These are phyloP conservation scores for Geotrichum europaeum DNA, from an alignment of 1,139 yeast species.

Conservation along the genomic window DNA sequence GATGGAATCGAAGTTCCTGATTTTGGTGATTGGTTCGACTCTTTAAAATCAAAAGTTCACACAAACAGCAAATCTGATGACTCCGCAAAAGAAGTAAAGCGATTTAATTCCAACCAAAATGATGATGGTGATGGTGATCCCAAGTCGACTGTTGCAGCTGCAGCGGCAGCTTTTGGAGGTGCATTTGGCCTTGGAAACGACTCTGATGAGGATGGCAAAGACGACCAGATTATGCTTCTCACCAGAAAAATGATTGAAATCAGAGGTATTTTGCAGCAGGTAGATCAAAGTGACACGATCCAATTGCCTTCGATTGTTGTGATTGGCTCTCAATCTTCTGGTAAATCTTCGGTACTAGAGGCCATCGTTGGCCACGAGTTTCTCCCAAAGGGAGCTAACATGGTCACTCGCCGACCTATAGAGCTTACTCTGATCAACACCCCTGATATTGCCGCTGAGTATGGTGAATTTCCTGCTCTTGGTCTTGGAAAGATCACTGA, in stretches of 20 bases:
- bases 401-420: slow-evolving; percentile 94
- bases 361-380: slow-evolving; percentile 93
- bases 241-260: slow-evolving; percentile 97
- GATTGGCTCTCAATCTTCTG: slow-evolving; percentile 95
- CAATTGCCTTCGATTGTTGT: slow-evolving; percentile 93
- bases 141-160: slow-evolving; percentile 28
- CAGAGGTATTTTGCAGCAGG: slow-evolving; percentile 65
- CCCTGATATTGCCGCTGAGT: slow-evolving; percentile 73
- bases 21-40: slow-evolving; percentile 22
- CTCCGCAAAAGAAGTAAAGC: not conserved
- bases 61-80: slow-evolving; percentile 5
- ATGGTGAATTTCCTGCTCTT: slow-evolving; percentile 91
- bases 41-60: slow-evolving; percentile 16
- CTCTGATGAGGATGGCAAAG: slow-evolving; percentile 31
- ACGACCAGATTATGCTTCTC: slow-evolving; percentile 60
- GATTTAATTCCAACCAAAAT: slow-evolving; percentile 19
- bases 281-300: slow-evolving; percentile 72
- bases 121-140: slow-evolving; percentile 27
- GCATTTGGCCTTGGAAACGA: slow-evolving; percentile 33
- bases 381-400: slow-evolving; percentile 87
- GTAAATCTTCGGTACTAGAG: slow-evolving; percentile 90
- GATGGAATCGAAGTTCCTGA: slow-evolving; percentile 26
- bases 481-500: slow-evolving; percentile 77
- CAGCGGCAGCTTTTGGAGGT: slow-evolving; percentile 35
- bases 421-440: slow-evolving; percentile 88